A percentile compares a stretch with the other conserved stretches of the same genome.
phyloP scores from a whole-genome alignment of 305 asterid species.

The Fraxinus greggii region DNA sequence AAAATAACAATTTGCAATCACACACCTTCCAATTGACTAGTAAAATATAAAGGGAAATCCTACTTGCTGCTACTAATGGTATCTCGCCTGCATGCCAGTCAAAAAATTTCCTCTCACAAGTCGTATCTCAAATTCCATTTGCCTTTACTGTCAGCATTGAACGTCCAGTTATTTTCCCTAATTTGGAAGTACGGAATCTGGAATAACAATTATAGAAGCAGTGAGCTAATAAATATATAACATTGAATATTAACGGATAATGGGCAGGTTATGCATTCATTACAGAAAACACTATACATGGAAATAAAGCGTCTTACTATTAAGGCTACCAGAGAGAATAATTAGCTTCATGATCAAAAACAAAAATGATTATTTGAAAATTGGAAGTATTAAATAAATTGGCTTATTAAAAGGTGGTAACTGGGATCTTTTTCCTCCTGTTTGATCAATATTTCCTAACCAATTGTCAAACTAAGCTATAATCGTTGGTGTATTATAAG shows the following conservation, averaged over 20 bases:
- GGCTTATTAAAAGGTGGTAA: not conserved
- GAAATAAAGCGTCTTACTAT: not conserved
- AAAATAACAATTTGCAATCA: not conserved
- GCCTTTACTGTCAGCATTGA: slow-evolving; percentile 55
- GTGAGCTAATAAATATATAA: slow-evolving; percentile 8
- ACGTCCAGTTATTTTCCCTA: slow-evolving; percentile 85
- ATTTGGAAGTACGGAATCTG: slow-evolving; percentile 79
- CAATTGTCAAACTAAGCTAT: not conserved
- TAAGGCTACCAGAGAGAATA: not conserved
- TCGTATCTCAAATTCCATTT: slow-evolving; percentile 75
- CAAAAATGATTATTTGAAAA: not conserved
- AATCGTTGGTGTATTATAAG: not conserved
- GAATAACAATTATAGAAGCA: slow-evolving; percentile 18
- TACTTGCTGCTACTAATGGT: not conserved
- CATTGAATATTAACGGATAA: not conserved
- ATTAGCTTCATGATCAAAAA: not conserved
- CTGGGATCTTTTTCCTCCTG: not conserved
- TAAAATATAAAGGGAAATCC: not conserved
- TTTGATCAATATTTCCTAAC: not conserved
- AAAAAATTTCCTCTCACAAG: slow-evolving; percentile 31
- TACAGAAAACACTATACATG: not conserved
- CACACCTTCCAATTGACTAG: not conserved
- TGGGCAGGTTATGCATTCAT: not conserved
- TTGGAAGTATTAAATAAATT: not conserved
- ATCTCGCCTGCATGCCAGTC: not conserved